These are phyloP conservation scores for Mycena venus DNA, from an alignment of 768 basidiomycete species.

Conservation along the genomic window DNA sequence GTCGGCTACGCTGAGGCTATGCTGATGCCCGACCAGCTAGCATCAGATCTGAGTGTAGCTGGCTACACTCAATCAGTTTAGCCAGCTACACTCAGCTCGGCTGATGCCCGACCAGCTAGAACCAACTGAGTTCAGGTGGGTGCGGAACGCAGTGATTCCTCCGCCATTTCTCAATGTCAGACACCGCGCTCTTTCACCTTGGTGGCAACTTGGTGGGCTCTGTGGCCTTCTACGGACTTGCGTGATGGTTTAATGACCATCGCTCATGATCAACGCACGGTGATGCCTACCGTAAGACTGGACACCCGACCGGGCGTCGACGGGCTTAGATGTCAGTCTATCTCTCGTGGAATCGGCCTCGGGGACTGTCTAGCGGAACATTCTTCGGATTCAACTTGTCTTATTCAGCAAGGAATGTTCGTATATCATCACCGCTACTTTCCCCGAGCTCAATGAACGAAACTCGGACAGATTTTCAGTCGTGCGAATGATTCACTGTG, in stretches of 20 bases:
- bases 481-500: neutral
- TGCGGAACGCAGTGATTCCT: neutral
- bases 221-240: neutral
- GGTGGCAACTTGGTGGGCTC: neutral
- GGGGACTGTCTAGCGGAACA: constrained; percentile 4
- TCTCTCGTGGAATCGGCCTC: constrained; percentile 4
- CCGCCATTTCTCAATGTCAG: neutral
- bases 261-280: neutral
- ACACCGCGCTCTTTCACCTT: neutral
- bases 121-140: too few relatives aligned
- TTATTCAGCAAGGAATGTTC: neutral
- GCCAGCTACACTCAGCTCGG: too few relatives aligned
- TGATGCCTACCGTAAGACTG: neutral
- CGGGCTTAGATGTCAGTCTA: constrained; percentile 5
- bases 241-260: neutral
- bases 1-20: too few relatives aligned
- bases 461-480: constrained; percentile 6
- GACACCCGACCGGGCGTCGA: neutral
- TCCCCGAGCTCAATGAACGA: constrained; percentile 8
- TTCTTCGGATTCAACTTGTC: neutral
- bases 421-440: constrained; percentile 5
- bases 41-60: too few relatives aligned
- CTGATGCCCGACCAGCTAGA: too few relatives aligned
- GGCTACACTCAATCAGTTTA: too few relatives aligned
- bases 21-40: too few relatives aligned